Evolutionary conservation across 2,329 filamentous ascomycete species (phyloP).

Genomic region (Ophiostoma quercus): DNA sequence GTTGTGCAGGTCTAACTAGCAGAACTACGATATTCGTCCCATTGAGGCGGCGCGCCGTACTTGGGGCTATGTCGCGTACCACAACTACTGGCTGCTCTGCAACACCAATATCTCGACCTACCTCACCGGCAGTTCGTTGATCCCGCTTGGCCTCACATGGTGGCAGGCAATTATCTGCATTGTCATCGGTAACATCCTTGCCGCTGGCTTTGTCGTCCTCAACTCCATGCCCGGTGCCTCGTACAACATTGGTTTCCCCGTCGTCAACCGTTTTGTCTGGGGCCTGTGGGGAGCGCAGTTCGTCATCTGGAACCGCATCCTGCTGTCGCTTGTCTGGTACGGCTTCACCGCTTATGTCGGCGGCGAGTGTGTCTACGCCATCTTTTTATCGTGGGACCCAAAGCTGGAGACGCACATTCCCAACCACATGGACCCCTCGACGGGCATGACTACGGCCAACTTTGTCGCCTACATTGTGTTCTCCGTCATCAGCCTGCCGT

Average conservation of each 20-base stretch:
- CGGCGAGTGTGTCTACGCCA: slow-evolving; percentile 14
- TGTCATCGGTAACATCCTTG: not conserved
- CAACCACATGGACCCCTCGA: slow-evolving; percentile 7
- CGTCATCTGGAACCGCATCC: slow-evolving; percentile 12
- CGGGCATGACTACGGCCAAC: slow-evolving; percentile 14
- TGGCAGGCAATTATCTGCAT: slow-evolving; percentile 14
- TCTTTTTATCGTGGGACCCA: slow-evolving; percentile 4
- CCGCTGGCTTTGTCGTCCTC: slow-evolving; percentile 3
- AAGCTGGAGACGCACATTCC: not conserved
- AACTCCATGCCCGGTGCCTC: slow-evolving; percentile 13
- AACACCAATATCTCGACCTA: slow-evolving; percentile 15
- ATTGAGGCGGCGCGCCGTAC: slow-evolving; percentile 10
- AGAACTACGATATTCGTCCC: slow-evolving; percentile 13
- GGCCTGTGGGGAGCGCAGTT: slow-evolving; percentile 12
- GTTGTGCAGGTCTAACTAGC: not conserved
- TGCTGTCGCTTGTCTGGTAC: slow-evolving; percentile 13
- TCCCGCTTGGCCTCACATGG: slow-evolving; percentile 9
- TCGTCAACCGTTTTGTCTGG: slow-evolving; percentile 13
- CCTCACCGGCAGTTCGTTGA: slow-evolving; percentile 12
- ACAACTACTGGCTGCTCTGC: slow-evolving; percentile 15
- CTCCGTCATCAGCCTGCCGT: slow-evolving; percentile 11
- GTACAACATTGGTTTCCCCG: slow-evolving; percentile 12
- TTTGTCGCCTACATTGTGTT: slow-evolving; percentile 16
- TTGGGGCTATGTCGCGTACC: slow-evolving; percentile 12
- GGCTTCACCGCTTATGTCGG: slow-evolving; percentile 12